phyloP scores from a whole-genome alignment of 768 basidiomycete species.

The Boletus subcaerulescens region DNA sequence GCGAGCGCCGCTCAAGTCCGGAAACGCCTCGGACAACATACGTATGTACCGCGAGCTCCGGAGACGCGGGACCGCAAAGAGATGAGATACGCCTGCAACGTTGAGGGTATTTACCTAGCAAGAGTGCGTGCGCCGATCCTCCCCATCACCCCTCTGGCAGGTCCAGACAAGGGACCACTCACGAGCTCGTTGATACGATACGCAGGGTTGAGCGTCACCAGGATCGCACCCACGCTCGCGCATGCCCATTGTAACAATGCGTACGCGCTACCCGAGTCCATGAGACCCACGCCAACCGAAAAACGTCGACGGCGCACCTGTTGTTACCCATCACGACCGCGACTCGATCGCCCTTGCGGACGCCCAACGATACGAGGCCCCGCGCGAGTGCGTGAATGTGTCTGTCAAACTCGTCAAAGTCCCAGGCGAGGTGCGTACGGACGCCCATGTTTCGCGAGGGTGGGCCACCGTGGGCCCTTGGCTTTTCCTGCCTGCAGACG shows the following conservation, averaged over 20 bases:
- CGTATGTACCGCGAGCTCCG: conserved; percentile 62
- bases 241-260: conserved; percentile 84
- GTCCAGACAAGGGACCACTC: conserved; percentile 17
- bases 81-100: conserved; percentile 62
- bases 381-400: conserved; percentile 67
- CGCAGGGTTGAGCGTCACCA: conserved; percentile 82
- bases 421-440: conserved; percentile 63
- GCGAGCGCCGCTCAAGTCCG: conserved; percentile 45
- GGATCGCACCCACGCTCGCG: conserved; percentile 77
- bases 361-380: conserved; percentile 66
- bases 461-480: conserved; percentile 61
- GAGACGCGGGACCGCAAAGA: conserved; percentile 70
- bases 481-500: conserved; percentile 57
- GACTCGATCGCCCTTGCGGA: conserved; percentile 72
- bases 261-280: conserved; percentile 52
- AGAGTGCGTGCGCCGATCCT: background rate
- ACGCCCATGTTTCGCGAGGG: conserved; percentile 46
- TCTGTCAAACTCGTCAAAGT: conserved; percentile 64
- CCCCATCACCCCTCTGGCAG: background rate
- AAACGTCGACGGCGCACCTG: conserved; percentile 45
- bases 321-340: conserved; percentile 84
- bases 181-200: conserved; percentile 73
- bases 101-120: conserved; percentile 57
- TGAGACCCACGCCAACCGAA: too few species aligned
- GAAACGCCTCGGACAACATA: conserved; percentile 56